Conservation (phyloP, 1,284 basidiomycete species). For the Malassezia arunalokei region DNA sequence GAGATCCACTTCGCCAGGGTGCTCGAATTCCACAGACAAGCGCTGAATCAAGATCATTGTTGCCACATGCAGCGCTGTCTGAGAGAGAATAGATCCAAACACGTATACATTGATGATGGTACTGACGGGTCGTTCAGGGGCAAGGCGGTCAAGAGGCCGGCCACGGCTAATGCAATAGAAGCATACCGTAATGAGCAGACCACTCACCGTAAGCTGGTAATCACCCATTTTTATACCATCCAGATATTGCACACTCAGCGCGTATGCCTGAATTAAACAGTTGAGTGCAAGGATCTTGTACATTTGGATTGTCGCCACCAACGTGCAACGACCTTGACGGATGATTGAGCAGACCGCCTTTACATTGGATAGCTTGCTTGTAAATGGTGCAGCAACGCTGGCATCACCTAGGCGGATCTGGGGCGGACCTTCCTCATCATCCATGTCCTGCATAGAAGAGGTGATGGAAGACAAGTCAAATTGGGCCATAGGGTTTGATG, state of each 20-base stretch:
- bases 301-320: slow-evolving; percentile 45
- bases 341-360: slow-evolving; percentile 34
- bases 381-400: slow-evolving; percentile 43
- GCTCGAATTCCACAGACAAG: slow-evolving; percentile 26
- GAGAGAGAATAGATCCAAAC: slow-evolving; percentile 37
- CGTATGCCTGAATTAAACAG: slow-evolving; percentile 43
- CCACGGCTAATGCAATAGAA: slow-evolving; percentile 44
- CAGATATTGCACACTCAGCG: slow-evolving; percentile 37
- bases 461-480: slow-evolving; percentile 41
- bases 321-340: slow-evolving; percentile 41
- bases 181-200: slow-evolving; percentile 37
- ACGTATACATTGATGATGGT: slow-evolving; percentile 42
- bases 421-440: slow-evolving; percentile 43
- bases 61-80: slow-evolving; percentile 39
- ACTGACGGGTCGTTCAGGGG: slow-evolving; percentile 36
- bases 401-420: slow-evolving; percentile 45
- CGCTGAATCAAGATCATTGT: slow-evolving; percentile 39
- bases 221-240: slow-evolving; percentile 45
- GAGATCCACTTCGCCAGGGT: slow-evolving; percentile 30
- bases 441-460: slow-evolving; percentile 30
- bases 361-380: slow-evolving; percentile 38
- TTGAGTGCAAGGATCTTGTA: slow-evolving; percentile 46
- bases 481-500: slow-evolving; percentile 30
- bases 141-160: slow-evolving; percentile 35
- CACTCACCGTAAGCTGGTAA: slow-evolving; percentile 42